Percentiles rank a stretch among this genome's conserved stretches.
Evolutionary conservation across 2,329 filamentous ascomycete species (phyloP).

Genomic region (Trichoderma lentiforme): DNA sequence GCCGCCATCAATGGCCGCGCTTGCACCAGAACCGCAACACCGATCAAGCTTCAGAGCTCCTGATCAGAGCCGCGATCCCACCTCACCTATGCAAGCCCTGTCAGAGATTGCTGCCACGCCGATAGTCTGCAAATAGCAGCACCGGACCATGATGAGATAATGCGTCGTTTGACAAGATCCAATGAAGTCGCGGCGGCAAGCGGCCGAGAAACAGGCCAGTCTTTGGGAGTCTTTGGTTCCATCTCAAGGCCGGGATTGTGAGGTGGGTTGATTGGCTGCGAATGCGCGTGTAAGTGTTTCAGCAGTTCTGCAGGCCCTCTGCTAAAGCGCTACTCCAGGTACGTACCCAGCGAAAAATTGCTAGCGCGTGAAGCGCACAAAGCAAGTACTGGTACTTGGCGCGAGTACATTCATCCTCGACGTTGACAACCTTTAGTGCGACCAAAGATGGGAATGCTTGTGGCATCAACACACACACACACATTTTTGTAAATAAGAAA

Average conservation of each 20-base stretch:
- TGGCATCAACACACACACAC: neutral
- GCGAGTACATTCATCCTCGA: neutral
- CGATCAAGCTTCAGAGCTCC: neutral
- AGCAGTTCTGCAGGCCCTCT: neutral
- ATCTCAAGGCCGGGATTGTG: conserved; percentile 13
- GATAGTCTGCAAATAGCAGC: neutral
- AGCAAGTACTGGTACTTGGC: neutral
- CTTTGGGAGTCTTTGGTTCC: neutral
- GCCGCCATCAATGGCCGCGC: conserved; percentile 5
- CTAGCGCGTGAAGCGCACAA: neutral
- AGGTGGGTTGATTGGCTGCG: conserved; percentile 15
- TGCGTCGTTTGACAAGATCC: neutral
- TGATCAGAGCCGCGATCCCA: conserved; percentile 9
- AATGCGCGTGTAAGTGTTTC: conserved; percentile 14
- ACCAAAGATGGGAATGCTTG: neutral
- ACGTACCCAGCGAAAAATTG: neutral
- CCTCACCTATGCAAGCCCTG: neutral
- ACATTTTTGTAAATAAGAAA: neutral
- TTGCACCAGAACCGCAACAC: neutral
- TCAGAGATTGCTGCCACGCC: neutral
- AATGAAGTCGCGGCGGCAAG: conserved; percentile 14
- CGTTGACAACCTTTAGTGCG: neutral
- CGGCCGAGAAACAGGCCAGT: neutral
- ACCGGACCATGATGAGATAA: neutral
- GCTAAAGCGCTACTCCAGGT: neutral